Conservation (phyloP, 371 early-diverging fungal species). For the Lichtheimia corymbifera region DNA sequence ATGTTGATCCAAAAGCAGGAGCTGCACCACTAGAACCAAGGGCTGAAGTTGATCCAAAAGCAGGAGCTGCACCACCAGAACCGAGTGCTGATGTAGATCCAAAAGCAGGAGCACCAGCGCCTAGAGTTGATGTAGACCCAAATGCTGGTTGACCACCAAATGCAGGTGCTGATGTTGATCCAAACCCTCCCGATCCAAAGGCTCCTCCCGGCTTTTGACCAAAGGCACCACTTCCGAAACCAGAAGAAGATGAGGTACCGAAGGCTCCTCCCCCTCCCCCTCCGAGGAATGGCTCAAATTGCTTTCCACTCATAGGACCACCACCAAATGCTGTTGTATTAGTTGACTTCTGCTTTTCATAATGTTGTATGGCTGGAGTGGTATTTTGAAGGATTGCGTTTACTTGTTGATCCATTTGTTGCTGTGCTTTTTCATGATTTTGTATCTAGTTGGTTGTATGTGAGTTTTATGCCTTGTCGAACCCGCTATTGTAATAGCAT, state of each 20-base stretch:
- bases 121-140: conserved; percentile 28
- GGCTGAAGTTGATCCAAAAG: conserved; percentile 24
- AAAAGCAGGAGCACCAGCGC: conserved; percentile 24
- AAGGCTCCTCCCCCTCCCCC: conserved; percentile 9
- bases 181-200: conserved; percentile 22
- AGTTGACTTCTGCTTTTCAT: conserved; percentile 35
- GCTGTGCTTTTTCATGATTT: conserved; percentile 24
- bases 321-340: conserved; percentile 29
- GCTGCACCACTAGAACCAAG: conserved; percentile 11
- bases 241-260: conserved; percentile 14
- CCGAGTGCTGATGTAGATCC: conserved; percentile 16
- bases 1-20: conserved; percentile 16
- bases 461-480: not conserved
- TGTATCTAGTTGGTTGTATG: conserved; percentile 17
- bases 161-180: conserved; percentile 13
- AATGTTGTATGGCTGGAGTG: conserved; percentile 39
- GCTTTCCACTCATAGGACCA: conserved; percentile 15
- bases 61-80: conserved; percentile 4
- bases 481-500: conserved; percentile 9
- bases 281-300: conserved; percentile 36
- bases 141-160: conserved; percentile 28
- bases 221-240: conserved; percentile 12
- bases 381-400: conserved; percentile 34
- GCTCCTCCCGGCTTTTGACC: conserved; percentile 11
- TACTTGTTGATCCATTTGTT: conserved; percentile 33